Base-by-base conservation (phyloP, 306 rosid genomes). In the Citrullus mucosospermus region DNA sequence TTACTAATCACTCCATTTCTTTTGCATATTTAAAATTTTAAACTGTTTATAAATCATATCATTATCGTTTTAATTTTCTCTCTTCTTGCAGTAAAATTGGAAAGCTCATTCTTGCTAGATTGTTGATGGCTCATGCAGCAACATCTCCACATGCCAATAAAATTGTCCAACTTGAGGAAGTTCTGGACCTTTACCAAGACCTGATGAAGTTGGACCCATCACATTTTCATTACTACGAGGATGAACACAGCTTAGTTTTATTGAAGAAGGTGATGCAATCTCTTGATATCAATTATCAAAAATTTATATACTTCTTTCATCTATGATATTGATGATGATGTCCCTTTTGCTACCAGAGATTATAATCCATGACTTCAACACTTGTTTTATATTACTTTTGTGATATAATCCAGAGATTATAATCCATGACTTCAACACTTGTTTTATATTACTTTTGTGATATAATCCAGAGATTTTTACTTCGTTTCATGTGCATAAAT, bases 71-170 rank as follows among this genome's bases (percentile, higher is more conserved):
- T 6, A 60, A 62, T 83, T 34, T 58, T 56, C 32, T 76, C 10
- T 81, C 75, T 55, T 66, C 63, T 73, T 85, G 87, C 66, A 95
- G 98, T 85, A 95, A 95, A 88, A 88, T 95, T 73, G 97, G 97
- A 80, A 95, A 88, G 87, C 99, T 92, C 77, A 86, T 90, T 39
- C 92, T 92, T 72, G 96, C 99, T 63, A 91, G 98, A 86, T 85
- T 95, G 86, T 79, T 95, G 86, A 86, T 81, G 69, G 97, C 97
- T 78, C 87, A 84, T 82, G 93, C 87, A 83, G 76, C 73, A 32
- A 44, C 85, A 80, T 85, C 88, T 84, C 85, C 79, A 62, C 78
- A 16, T 79, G 84, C 84, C 34, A 83, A 82, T 38, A 86, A 82
- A 76, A 76, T 78, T 77, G 61, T 76, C 81, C 85, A 90, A 58